Conservation (phyloP, 495 filamentous ascomycete species). For the Podospora tetraspora region DNA sequence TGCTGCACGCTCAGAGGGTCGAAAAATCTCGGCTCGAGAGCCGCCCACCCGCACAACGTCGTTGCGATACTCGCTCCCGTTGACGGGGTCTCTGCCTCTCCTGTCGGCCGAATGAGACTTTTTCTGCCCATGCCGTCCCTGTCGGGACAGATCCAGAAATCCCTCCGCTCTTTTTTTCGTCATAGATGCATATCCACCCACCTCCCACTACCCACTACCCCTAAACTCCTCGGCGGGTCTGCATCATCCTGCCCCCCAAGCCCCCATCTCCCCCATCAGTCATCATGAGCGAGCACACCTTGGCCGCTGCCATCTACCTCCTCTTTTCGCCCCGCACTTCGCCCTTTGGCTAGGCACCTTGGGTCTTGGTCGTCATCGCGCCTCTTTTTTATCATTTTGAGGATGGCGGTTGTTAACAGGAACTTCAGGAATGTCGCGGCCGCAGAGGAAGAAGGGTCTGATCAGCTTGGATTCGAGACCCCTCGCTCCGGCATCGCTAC, state of each 20-base stretch:
- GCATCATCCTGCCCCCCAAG: slow-evolving; percentile 21
- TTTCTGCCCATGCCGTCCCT: slow-evolving; percentile 22
- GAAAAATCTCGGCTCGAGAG: slow-evolving; percentile 27
- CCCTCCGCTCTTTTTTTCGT: slow-evolving; percentile 23
- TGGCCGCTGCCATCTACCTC: slow-evolving; percentile 20
- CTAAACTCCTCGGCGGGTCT: slow-evolving; percentile 22
- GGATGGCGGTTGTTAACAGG: slow-evolving; percentile 42
- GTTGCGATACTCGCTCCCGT: slow-evolving; percentile 12
- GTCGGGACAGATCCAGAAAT: slow-evolving; percentile 17
- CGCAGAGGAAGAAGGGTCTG: slow-evolving; percentile 61
- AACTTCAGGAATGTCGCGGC: slow-evolving; percentile 42
- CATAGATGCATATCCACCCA: slow-evolving; percentile 33
- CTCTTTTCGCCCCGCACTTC: slow-evolving; percentile 25
- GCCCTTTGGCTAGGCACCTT: slow-evolving; percentile 15
- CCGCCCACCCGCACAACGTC: slow-evolving; percentile 9
- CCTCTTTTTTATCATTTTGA: slow-evolving; percentile 19
- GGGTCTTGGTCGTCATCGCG: slow-evolving; percentile 9
- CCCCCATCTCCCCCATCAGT: slow-evolving; percentile 17
- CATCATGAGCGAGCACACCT: slow-evolving; percentile 33
- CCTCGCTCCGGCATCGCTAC: slow-evolving; percentile 83
- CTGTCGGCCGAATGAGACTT: slow-evolving; percentile 19
- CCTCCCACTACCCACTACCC: too few species aligned
- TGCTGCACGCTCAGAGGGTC: slow-evolving; percentile 19
- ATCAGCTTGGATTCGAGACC: slow-evolving; percentile 75
- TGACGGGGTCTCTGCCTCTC: slow-evolving; percentile 7